Conservation (phyloP, 495 filamentous ascomycete genomes). For the Parmelia sp. region DNA sequence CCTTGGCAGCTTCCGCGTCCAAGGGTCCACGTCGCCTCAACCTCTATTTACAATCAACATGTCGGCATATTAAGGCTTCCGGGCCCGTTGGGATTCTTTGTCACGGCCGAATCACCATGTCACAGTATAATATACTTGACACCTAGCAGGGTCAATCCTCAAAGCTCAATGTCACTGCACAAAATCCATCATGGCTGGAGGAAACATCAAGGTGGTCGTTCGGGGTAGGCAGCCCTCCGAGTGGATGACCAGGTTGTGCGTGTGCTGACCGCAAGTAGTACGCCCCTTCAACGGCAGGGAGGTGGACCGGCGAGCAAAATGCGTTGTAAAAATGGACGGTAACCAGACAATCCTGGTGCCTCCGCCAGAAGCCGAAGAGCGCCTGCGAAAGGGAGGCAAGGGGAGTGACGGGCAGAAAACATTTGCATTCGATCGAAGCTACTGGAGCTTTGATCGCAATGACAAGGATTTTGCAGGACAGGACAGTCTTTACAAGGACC, state of each 20-base stretch:
- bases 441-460: conserved; percentile 91
- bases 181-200: conserved; percentile 31
- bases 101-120: background rate
- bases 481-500: conserved; percentile 76
- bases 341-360: conserved; percentile 81
- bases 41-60: background rate
- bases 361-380: conserved; percentile 58
- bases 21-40: background rate
- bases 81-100: background rate
- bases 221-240: conserved; percentile 35
- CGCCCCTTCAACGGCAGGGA: conserved; percentile 47
- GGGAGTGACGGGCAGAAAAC: conserved; percentile 69
- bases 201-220: conserved; percentile 99
- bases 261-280: conserved; percentile 86
- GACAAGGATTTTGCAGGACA: conserved; percentile 85
- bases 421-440: conserved; percentile 94
- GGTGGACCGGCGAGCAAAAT: conserved; percentile 86
- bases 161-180: conserved; percentile 13
- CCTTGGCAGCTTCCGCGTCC: background rate
- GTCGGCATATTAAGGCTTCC: background rate
- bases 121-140: background rate
- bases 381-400: conserved; percentile 53
- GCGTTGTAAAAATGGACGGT: conserved; percentile 94
- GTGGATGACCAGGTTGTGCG: conserved; percentile 56
- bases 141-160: conserved; percentile 4